Evolutionary conservation across 2,329 filamentous ascomycete genomes (phyloP).

Genomic region (Colletotrichum lupini): DNA sequence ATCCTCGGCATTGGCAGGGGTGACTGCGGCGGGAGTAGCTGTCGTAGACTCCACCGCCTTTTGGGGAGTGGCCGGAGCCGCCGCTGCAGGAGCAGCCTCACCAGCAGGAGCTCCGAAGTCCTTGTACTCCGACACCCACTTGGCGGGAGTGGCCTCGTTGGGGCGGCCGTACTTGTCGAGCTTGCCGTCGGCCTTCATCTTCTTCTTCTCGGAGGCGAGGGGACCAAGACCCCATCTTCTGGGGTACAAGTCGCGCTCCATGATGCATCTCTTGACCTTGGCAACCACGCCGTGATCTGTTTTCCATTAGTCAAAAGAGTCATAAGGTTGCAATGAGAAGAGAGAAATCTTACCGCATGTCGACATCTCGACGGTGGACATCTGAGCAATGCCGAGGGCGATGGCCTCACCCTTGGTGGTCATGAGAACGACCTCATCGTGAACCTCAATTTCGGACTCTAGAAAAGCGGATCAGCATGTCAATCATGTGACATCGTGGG

Average conservation of each 20-base stretch:
- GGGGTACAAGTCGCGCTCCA: slow-evolving; percentile 98
- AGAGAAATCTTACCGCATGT: slow-evolving; percentile 67
- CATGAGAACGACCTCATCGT: slow-evolving; percentile 98
- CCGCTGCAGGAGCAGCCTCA: slow-evolving; percentile 55
- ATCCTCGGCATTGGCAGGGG: slow-evolving; percentile 58
- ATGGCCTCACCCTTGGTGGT: slow-evolving; percentile 99
- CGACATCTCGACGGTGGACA: slow-evolving; percentile 97
- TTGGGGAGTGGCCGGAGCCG: slow-evolving; percentile 52
- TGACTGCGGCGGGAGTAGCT: slow-evolving; percentile 54
- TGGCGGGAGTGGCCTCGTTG: slow-evolving; percentile 92
- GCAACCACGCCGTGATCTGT: slow-evolving; percentile 95
- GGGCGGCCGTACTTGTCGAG: slow-evolving; percentile 96
- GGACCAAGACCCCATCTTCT: slow-evolving; percentile 96
- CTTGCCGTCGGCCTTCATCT: slow-evolving; percentile 98
- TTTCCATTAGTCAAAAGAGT: slow-evolving; percentile 4
- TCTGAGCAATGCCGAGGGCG: slow-evolving; percentile 93
- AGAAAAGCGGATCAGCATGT: slow-evolving; percentile 38
- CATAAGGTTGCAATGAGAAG: background rate
- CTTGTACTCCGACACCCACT: slow-evolving; percentile 94
- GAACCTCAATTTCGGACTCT: slow-evolving; percentile 91
- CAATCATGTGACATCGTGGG: slow-evolving; percentile 39
- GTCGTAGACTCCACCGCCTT: slow-evolving; percentile 49
- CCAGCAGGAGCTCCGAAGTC: slow-evolving; percentile 75
- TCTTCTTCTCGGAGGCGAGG: slow-evolving; percentile 97
- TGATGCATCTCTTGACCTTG: slow-evolving; percentile 99